These are phyloP conservation scores for Mycena albidolilacea DNA, from an alignment of 768 basidiomycete species.

Conservation along the genomic window DNA sequence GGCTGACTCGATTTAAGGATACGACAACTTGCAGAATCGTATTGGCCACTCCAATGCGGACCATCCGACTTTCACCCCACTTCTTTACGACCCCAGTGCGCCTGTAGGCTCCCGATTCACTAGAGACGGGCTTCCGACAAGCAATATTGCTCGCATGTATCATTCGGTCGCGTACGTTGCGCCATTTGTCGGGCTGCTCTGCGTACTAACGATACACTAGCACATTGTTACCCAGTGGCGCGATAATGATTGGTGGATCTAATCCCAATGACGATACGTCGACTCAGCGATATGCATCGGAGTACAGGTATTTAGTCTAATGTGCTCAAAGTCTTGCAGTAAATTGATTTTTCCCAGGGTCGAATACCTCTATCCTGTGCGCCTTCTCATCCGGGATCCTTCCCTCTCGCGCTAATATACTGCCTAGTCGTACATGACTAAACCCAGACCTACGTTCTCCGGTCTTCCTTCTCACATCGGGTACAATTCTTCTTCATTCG, in stretches of 20 bases:
- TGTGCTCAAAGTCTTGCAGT: not conserved
- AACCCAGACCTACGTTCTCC: constrained; percentile 32
- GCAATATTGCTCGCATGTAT: constrained; percentile 47
- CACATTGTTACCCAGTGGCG: constrained; percentile 26
- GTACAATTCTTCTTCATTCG: constrained; percentile 41
- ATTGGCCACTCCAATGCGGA: constrained; percentile 51
- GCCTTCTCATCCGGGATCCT: not conserved
- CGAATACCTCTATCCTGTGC: constrained; percentile 39
- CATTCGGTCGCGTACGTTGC: constrained; percentile 49
- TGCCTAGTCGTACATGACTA: constrained; percentile 40
- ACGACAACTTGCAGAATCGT: constrained; percentile 28
- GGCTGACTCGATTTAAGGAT: constrained; percentile 13
- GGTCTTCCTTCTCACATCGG: constrained; percentile 33
- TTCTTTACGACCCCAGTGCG: constrained; percentile 46
- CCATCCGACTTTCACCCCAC: constrained; percentile 45
- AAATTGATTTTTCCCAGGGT: constrained; percentile 17
- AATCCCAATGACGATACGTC: constrained; percentile 49
- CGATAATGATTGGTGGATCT: constrained; percentile 43
- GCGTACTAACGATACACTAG: constrained; percentile 27
- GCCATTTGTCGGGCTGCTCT: constrained; percentile 35
- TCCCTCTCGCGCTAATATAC: not conserved
- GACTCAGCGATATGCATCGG: constrained; percentile 31
- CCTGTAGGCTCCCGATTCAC: constrained; percentile 46
- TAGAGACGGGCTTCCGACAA: constrained; percentile 44
- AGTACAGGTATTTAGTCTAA: constrained; percentile 19